phyloP scores from a whole-genome alignment of 2,329 filamentous ascomycete genomes.

The Venturia asperata region DNA sequence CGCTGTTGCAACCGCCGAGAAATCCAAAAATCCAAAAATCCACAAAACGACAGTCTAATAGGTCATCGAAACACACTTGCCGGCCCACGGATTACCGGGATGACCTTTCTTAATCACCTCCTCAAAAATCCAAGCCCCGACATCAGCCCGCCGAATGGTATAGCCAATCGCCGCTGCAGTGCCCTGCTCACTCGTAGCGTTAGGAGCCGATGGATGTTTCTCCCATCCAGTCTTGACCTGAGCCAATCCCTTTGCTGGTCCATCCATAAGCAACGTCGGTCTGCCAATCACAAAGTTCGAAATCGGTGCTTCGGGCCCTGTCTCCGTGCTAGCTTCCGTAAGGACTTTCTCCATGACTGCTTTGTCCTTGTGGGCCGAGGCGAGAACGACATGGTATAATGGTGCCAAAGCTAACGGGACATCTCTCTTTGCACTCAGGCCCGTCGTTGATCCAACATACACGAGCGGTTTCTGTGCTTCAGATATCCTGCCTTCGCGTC shows the following conservation, averaged over 20 bases:
- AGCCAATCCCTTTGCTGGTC: slow-evolving; percentile 24
- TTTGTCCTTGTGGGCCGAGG: slow-evolving; percentile 37
- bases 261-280: slow-evolving; percentile 34
- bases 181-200: slow-evolving; percentile 22
- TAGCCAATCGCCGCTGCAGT: slow-evolving; percentile 33
- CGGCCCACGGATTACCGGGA: slow-evolving; percentile 26
- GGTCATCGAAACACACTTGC: slow-evolving; percentile 31
- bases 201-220: slow-evolving; percentile 21
- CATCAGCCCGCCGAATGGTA: slow-evolving; percentile 33
- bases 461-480: slow-evolving; percentile 26
- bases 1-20: background rate
- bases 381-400: slow-evolving; percentile 32
- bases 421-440: slow-evolving; percentile 31
- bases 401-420: slow-evolving; percentile 30
- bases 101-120: slow-evolving; percentile 26
- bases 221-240: slow-evolving; percentile 32
- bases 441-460: slow-evolving; percentile 34
- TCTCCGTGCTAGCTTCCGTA: slow-evolving; percentile 23
- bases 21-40: background rate
- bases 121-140: slow-evolving; percentile 36
- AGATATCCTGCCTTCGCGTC: slow-evolving; percentile 15
- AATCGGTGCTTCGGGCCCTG: slow-evolving; percentile 24
- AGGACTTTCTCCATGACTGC: slow-evolving; percentile 31
- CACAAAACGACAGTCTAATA: slow-evolving; percentile 23
- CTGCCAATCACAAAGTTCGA: slow-evolving; percentile 31